Base-by-base conservation (phyloP, 345 rosid genomes). In the Populus davidiana region DNA sequence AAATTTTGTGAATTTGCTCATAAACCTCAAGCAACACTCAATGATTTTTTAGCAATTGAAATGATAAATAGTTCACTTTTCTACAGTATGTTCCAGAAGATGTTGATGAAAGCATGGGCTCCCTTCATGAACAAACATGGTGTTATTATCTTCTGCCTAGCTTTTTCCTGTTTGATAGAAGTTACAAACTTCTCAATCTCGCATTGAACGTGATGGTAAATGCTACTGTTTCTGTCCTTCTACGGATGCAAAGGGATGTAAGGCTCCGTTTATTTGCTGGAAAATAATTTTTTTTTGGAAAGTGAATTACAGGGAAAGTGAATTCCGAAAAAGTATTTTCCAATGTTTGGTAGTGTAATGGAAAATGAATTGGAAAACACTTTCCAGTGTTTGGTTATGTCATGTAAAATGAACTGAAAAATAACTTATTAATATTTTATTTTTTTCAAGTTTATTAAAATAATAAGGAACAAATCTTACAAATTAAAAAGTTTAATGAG, bases 91-190 rank as follows among this genome's bases (percentile, higher is more conserved):
- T 87, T 77, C 87, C 84, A 17, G 89, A 86, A 81, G 90, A 80
- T 74, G 84, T 82, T 49, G 86, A 77, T 35, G 81, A 81, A 74
- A n/a, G 80, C n/a, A 47, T 27, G 44, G 70, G 44, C 25, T 84
- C 81, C 70, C 33, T 59, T 77, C 21, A 63, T 81, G 74, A 35
- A 13, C 73, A 52, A 33, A 78, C 77, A 65, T 78, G 86, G 77
- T 75, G 23, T 44, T 91, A 86, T 84, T 86, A 86, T 62, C 36
- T 94, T 67, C 56, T 83, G 74, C 96, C 97, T 10, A 87, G 97
- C 78, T 84, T 81, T 77, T 76, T 83, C 86, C 72, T 93, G 85
- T 92, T 92, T 65, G 90, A 87, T 43, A 84, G 91, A 71, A 89
- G 91, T 86, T 83, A 59, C 64, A 80, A 79, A 75, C 88, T 93